Percentiles rank a stretch among this genome's conserved stretches.
These are phyloP conservation scores for Pecoramyces ruminantium DNA, from an alignment of 192 early-diverging fungal species.

Conservation along the genomic window DNA sequence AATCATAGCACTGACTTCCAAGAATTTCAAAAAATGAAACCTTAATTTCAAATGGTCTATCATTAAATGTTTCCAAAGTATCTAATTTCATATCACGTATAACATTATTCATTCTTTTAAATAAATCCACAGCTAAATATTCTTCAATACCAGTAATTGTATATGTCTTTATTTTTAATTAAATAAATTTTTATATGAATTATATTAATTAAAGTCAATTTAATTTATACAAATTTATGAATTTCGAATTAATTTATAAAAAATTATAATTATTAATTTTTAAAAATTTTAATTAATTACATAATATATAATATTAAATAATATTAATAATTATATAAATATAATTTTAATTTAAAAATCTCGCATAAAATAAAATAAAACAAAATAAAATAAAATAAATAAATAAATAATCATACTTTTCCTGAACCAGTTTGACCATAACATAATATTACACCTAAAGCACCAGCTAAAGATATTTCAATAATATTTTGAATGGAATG, in stretches of 20 bases:
- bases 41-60: conserved; percentile 10
- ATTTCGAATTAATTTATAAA: too few species aligned
- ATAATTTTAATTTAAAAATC: too few species aligned
- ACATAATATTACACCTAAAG: conserved; percentile 17
- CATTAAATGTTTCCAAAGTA: background rate
- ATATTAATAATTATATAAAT: too few species aligned
- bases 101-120: conserved; percentile 7
- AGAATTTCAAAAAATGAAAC: conserved; percentile 22
- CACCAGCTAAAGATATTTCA: background rate
- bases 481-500: background rate
- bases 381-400: too few species aligned
- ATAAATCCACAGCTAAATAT: conserved; percentile 16
- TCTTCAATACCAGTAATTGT: conserved; percentile 25
- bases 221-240: too few species aligned
- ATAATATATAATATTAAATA: too few species aligned
- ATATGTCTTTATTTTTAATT: conserved; percentile 17
- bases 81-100: conserved; percentile 1
- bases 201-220: too few species aligned
- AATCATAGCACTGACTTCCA: conserved; percentile 16
- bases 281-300: too few species aligned
- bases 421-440: conserved; percentile 29
- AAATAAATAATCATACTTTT: too few species aligned
- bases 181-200: too few species aligned
- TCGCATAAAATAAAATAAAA: too few species aligned
- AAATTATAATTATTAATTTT: too few species aligned